phyloP scores from a whole-genome alignment of 148 eudicot species.

The Rhododendron ferrugineum region DNA sequence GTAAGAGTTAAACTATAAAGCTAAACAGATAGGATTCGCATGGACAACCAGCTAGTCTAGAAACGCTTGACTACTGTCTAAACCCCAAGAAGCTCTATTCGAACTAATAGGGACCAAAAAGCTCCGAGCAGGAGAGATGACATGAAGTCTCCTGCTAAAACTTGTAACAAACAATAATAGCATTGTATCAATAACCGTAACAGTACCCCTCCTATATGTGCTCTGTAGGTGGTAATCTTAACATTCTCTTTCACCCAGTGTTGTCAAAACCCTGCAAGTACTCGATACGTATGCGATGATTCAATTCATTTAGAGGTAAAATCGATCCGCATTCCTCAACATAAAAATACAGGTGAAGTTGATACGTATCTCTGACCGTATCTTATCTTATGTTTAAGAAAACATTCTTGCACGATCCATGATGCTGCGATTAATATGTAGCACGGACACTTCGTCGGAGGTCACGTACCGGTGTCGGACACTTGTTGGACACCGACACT shows the following conservation, averaged over 20 bases:
- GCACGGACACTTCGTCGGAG: too few relatives aligned
- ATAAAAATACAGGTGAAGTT: too few relatives aligned
- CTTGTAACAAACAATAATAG: neutral
- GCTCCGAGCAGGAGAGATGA: neutral
- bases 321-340: too few relatives aligned
- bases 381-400: too few relatives aligned
- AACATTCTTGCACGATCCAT: too few relatives aligned
- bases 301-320: too few relatives aligned
- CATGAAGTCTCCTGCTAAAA: neutral
- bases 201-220: neutral
- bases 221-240: neutral
- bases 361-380: too few relatives aligned
- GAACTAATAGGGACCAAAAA: neutral
- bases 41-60: neutral
- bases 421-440: too few relatives aligned
- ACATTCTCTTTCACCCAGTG: neutral
- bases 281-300: too few relatives aligned
- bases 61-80: neutral
- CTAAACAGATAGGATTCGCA: neutral
- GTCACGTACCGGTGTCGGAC: too few relatives aligned
- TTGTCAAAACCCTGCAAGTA: neutral
- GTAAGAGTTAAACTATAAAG: neutral
- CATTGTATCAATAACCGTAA: neutral
- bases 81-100: neutral
- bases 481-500: too few relatives aligned